A percentile compares a stretch with the other conserved stretches of the same genome.
phyloP scores from a whole-genome alignment of 2,329 filamentous ascomycete genomes.

The Fusarium denticulatum region DNA sequence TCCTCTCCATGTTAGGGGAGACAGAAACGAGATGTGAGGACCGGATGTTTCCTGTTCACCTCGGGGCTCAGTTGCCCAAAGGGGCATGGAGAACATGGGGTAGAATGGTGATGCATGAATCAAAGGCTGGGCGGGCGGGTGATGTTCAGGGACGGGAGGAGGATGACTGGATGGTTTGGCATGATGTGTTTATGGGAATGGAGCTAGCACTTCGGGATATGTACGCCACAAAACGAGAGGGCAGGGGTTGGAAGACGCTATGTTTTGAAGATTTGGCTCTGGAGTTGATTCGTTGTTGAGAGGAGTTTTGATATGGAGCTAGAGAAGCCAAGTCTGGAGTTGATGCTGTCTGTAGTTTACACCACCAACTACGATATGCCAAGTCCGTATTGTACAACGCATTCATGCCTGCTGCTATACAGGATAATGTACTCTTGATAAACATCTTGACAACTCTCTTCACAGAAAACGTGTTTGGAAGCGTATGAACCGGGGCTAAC shows the following conservation, averaged over 20 bases:
- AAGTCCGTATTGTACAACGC: neutral
- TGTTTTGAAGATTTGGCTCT: neutral
- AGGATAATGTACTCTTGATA: neutral
- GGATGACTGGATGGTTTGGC: slow-evolving; percentile 6
- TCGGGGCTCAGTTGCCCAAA: slow-evolving; percentile 22
- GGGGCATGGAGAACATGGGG: slow-evolving; percentile 15
- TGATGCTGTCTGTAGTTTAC: neutral
- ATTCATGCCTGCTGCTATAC: neutral
- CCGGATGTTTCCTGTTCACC: neutral
- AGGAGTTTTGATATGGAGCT: neutral
- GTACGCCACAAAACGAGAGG: neutral
- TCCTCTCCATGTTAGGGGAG: neutral
- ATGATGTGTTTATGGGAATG: neutral
- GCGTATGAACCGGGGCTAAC: slow-evolving; percentile 11
- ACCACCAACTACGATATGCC: neutral
- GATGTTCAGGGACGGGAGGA: slow-evolving; percentile 26
- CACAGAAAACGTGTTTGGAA: neutral
- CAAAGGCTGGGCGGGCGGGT: neutral
- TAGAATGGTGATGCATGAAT: slow-evolving; percentile 19
- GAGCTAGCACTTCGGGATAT: slow-evolving; percentile 4
- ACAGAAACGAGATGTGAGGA: slow-evolving; percentile 27
- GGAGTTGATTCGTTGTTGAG: slow-evolving; percentile 1
- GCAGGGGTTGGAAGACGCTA: slow-evolving; percentile 4
- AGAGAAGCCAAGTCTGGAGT: neutral
- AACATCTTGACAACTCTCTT: neutral